These are phyloP conservation scores for Eucalyptus albens DNA, from an alignment of 345 rosid species.

Conservation along the genomic window DNA sequence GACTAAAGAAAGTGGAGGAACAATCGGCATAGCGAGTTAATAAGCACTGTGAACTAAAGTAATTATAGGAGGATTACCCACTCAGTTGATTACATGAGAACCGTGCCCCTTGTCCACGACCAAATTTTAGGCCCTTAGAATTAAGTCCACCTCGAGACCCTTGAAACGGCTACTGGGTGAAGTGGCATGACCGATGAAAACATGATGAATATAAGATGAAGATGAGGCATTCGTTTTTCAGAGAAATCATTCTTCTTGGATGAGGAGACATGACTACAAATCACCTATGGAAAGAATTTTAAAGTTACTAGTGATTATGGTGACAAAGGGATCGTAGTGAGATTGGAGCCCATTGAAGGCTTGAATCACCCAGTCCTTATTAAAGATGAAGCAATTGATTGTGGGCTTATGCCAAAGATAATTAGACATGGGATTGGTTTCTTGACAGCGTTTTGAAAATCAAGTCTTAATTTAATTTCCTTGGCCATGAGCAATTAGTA, in stretches of 20 bases:
- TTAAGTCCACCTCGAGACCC: not conserved
- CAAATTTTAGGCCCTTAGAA: not conserved
- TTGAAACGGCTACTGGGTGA: not conserved
- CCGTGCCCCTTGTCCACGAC: not conserved
- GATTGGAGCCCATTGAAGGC: not conserved
- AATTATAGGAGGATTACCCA: not conserved
- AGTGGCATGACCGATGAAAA: not conserved
- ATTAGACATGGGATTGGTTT: not conserved
- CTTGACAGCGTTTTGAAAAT: accelerated
- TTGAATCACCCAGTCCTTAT: not conserved
- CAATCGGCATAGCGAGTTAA: not conserved
- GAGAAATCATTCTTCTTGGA: not conserved
- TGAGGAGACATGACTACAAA: not conserved
- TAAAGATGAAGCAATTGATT: not conserved
- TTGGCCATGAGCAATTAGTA: not conserved
- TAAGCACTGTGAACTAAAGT: not conserved
- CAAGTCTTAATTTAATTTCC: not conserved
- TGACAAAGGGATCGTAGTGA: not conserved
- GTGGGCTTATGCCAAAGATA: not conserved
- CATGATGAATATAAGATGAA: not conserved
- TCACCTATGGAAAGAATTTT: not conserved
- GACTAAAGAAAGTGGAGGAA: not conserved
- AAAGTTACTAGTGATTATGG: not conserved
- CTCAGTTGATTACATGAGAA: not conserved
- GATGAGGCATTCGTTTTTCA: not conserved